A percentile compares a stretch with the other conserved stretches of the same genome.
Conservation (phyloP, 2,329 filamentous ascomycete genomes). For the Sphaerostilbella broomeana region DNA sequence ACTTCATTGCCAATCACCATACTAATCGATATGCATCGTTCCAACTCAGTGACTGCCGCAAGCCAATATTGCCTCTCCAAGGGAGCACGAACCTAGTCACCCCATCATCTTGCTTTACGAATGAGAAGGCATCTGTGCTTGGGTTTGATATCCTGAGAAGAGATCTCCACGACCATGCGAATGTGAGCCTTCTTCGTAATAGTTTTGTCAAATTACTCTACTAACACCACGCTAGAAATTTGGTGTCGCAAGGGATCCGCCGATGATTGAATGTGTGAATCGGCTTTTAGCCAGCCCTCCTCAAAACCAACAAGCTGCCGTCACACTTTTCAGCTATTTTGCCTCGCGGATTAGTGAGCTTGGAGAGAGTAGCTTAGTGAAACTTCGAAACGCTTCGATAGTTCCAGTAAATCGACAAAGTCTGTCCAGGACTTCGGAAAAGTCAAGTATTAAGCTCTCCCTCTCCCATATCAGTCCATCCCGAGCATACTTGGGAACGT, state of each 20-base stretch:
- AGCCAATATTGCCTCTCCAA: slow-evolving; percentile 66
- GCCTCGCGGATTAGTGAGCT: slow-evolving; percentile 70
- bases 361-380: slow-evolving; percentile 50
- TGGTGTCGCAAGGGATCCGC: slow-evolving; percentile 76
- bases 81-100: slow-evolving; percentile 60
- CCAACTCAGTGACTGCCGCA: slow-evolving; percentile 48
- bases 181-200: slow-evolving; percentile 27
- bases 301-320: slow-evolving; percentile 56
- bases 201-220: not conserved
- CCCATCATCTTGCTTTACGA: slow-evolving; percentile 75
- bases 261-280: slow-evolving; percentile 69
- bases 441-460: slow-evolving; percentile 25
- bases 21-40: slow-evolving; percentile 66
- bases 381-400: slow-evolving; percentile 59
- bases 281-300: slow-evolving; percentile 68
- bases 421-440: slow-evolving; percentile 31
- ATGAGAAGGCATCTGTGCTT: slow-evolving; percentile 67
- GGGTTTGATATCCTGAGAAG: slow-evolving; percentile 71
- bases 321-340: slow-evolving; percentile 75
- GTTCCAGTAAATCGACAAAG: slow-evolving; percentile 55
- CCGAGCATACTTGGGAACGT: slow-evolving; percentile 72
- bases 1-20: slow-evolving; percentile 76
- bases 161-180: slow-evolving; percentile 73
- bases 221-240: slow-evolving; percentile 52
- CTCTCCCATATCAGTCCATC: slow-evolving; percentile 52